A percentile compares a stretch with the other conserved stretches of the same genome.
Conservation (phyloP, 352 stramenopile genomes). For the Globisporangium solare region DNA sequence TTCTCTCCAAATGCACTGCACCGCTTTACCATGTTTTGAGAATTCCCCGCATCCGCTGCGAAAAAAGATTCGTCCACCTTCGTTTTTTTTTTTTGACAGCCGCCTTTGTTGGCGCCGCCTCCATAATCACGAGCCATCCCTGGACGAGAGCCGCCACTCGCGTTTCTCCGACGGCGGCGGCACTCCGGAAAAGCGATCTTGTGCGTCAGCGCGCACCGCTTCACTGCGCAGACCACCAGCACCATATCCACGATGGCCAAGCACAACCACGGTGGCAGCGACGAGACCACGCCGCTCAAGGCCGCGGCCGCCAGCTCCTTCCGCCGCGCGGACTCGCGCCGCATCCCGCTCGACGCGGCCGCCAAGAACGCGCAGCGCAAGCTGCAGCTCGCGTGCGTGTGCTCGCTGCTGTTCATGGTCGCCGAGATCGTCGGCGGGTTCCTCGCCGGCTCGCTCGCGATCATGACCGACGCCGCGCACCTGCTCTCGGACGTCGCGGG, state of each 20-base stretch:
- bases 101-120: too few species aligned
- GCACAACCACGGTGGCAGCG: constrained; percentile 28
- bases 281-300: constrained; percentile 61
- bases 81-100: background rate
- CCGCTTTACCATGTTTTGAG: too few species aligned
- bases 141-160: too few species aligned
- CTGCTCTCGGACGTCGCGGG: constrained; percentile 67
- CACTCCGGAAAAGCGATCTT: too few species aligned
- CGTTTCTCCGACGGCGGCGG: background rate
- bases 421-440: constrained; percentile 94
- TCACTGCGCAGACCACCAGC: constrained; percentile 6
- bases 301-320: constrained; percentile 13
- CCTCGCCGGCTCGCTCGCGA: constrained; percentile 90
- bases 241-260: background rate
- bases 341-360: constrained; percentile 47
- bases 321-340: constrained; percentile 17
- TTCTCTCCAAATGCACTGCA: too few species aligned
- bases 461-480: constrained; percentile 89
- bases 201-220: background rate
- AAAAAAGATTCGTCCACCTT: too few species aligned
- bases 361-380: constrained; percentile 60
- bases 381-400: constrained; percentile 59
- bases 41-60: too few species aligned
- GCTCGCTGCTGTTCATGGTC: constrained; percentile 92
- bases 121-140: too few species aligned